phyloP scores from a whole-genome alignment of 306 rosid genomes.

The Dryas drummondii region DNA sequence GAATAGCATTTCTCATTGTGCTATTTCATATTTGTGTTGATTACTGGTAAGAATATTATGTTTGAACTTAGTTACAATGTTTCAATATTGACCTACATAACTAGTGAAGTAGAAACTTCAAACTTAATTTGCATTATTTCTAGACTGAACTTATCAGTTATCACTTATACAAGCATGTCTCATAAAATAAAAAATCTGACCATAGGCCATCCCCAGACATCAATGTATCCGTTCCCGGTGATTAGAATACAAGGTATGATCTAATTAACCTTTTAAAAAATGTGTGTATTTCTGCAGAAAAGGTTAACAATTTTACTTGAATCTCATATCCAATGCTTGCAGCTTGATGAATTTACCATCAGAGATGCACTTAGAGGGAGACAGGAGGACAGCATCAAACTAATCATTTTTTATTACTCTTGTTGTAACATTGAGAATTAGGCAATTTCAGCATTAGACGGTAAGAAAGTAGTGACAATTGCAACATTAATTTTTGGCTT shows the following conservation, averaged over 20 bases:
- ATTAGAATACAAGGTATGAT: constrained; percentile 16
- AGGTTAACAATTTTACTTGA: background rate
- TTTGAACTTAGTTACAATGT: too few relatives aligned
- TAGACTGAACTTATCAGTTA: too few relatives aligned
- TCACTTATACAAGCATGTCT: too few relatives aligned
- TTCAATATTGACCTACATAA: too few relatives aligned
- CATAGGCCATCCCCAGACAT: constrained; percentile 75
- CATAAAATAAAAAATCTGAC: constrained; percentile 23
- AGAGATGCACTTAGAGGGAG: background rate
- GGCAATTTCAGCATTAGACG: background rate
- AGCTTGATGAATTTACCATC: background rate
- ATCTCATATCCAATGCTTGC: background rate
- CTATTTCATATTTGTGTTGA: too few relatives aligned
- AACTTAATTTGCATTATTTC: too few relatives aligned
- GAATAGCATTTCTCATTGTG: too few relatives aligned
- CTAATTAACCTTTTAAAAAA: background rate
- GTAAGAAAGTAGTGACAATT: constrained; percentile 1
- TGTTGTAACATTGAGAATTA: background rate
- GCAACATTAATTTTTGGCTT: background rate
- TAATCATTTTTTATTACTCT: constrained; percentile 8
- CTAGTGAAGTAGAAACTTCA: too few relatives aligned
- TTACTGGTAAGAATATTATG: too few relatives aligned
- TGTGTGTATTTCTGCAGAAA: too few relatives aligned
- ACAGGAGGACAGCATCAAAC: background rate
- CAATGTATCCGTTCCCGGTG: constrained; percentile 42